These are phyloP conservation scores for Trichophyton simii DNA, from an alignment of 2,329 filamentous ascomycete species.

Conservation along the genomic window DNA sequence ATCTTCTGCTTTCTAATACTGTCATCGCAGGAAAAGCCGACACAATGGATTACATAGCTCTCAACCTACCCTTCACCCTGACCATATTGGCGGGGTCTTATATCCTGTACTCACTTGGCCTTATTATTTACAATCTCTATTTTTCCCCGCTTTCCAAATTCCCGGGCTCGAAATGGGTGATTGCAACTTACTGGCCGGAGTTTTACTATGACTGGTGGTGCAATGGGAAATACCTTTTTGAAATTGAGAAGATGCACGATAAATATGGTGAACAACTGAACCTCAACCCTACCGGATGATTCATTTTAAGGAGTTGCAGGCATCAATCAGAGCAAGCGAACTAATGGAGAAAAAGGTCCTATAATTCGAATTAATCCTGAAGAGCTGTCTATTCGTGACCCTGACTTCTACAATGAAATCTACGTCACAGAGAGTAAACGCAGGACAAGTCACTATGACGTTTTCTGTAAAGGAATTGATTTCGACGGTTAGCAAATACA, in stretches of 20 bases:
- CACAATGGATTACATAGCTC: not conserved
- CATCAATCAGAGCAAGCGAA: conserved; percentile 11
- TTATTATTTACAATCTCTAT: conserved; percentile 14
- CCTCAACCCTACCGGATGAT: not conserved
- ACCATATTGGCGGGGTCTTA: not conserved
- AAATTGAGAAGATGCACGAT: conserved; percentile 21
- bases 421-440: conserved; percentile 8
- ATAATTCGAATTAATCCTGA: conserved; percentile 16
- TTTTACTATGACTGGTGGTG: conserved; percentile 16
- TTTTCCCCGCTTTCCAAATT: conserved; percentile 16
- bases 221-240: conserved; percentile 17
- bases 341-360: conserved; percentile 12
- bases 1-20: not conserved
- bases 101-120: conserved; percentile 13
- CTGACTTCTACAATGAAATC: conserved; percentile 14
- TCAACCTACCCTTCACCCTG: not conserved
- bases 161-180: conserved; percentile 16
- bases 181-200: conserved; percentile 16
- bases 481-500: not conserved
- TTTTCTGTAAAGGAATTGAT: not conserved
- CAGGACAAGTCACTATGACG: not conserved
- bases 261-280: conserved; percentile 17
- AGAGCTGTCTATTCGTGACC: conserved; percentile 14
- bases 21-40: not conserved
- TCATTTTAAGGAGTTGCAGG: not conserved